Percentiles rank a stretch among this genome's conserved stretches.
These are phyloP conservation scores for Dothistroma pini DNA, from an alignment of 2,329 filamentous ascomycete genomes.

Conservation along the genomic window DNA sequence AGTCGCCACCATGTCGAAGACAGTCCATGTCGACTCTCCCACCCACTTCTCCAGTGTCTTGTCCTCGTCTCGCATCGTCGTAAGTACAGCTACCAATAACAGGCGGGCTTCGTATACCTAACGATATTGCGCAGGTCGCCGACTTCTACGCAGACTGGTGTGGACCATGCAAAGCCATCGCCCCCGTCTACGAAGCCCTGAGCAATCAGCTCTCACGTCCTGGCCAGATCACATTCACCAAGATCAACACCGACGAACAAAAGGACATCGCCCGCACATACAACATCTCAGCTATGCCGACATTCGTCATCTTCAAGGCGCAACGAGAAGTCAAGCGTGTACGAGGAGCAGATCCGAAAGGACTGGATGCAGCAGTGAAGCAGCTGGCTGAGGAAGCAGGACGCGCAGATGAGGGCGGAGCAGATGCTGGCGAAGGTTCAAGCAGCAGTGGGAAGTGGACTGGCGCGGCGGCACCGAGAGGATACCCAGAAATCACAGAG, in stretches of 20 bases:
- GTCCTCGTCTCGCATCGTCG: constrained; percentile 70
- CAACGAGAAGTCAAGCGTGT: constrained; percentile 37
- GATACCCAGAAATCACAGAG: constrained; percentile 79
- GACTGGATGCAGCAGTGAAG: constrained; percentile 67
- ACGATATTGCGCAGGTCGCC: constrained; percentile 6
- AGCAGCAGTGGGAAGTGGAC: constrained; percentile 58
- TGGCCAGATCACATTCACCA: constrained; percentile 75
- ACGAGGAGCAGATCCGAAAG: constrained; percentile 65
- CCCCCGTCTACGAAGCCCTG: constrained; percentile 76
- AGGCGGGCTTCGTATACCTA: no score
- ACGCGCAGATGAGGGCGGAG: constrained; percentile 27
- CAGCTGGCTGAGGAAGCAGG: constrained; percentile 66
- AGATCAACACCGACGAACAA: constrained; percentile 78
- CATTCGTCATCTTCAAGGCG: constrained; percentile 69
- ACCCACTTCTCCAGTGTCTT: constrained; percentile 65
- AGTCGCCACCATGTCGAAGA: constrained; percentile 40
- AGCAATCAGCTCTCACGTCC: constrained; percentile 66
- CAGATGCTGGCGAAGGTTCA: constrained; percentile 43
- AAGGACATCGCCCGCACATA: constrained; percentile 70
- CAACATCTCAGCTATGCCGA: constrained; percentile 73
- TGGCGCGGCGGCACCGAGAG: constrained; percentile 69
- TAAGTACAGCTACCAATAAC: constrained; percentile 46
- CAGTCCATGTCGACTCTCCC: constrained; percentile 43
- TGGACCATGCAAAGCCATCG: constrained; percentile 77
- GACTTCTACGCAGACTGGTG: constrained; percentile 93